These are phyloP conservation scores for Cymbopogon citratus DNA, from an alignment of 176 grass and related monocot genomes.

Conservation along the genomic window DNA sequence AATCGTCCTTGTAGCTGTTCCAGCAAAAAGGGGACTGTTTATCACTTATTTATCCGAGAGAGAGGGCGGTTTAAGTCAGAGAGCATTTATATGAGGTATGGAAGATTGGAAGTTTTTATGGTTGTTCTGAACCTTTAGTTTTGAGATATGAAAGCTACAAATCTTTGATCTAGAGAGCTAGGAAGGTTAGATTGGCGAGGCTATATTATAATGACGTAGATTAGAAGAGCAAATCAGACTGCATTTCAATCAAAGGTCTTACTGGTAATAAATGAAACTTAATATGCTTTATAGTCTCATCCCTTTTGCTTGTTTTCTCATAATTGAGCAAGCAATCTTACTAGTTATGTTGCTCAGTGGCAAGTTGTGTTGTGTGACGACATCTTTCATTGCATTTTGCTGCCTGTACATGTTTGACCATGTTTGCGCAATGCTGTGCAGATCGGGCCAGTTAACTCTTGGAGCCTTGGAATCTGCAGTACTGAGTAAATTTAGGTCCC, in stretches of 20 bases:
- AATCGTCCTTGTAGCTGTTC: slow-evolving; percentile 79
- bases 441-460: too few species aligned
- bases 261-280: not conserved
- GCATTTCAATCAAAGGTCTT: not conserved
- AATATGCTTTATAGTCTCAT: not conserved
- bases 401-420: not conserved
- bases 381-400: not conserved
- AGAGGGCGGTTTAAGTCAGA: slow-evolving; percentile 71
- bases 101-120: not conserved
- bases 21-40: slow-evolving; percentile 56
- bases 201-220: not conserved
- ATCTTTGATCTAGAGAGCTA: not conserved
- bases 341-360: not conserved
- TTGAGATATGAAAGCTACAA: slow-evolving; percentile 2
- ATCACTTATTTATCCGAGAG: slow-evolving; percentile 92
- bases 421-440: too few species aligned
- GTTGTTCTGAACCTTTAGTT: not conserved
- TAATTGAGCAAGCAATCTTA: not conserved
- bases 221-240: not conserved
- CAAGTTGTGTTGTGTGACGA: not conserved
- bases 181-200: not conserved
- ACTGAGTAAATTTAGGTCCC: too few species aligned
- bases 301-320: not conserved
- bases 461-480: too few species aligned
- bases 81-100: slow-evolving; percentile 87